A percentile compares a stretch with the other conserved stretches of the same genome.
These are phyloP conservation scores for Senna siamea DNA, from an alignment of 306 rosid species.

Conservation along the genomic window DNA sequence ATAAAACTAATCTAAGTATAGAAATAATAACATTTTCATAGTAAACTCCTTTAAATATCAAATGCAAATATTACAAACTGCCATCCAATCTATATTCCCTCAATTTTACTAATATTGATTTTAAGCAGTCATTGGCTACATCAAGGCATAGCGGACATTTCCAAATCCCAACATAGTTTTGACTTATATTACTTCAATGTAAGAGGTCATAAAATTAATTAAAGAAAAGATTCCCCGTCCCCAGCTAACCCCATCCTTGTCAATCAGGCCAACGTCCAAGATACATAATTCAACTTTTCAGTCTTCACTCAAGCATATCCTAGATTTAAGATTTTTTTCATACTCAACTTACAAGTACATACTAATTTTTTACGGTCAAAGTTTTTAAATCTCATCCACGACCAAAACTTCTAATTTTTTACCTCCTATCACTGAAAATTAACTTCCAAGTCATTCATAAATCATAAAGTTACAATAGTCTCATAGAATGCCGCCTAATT, in stretches of 20 bases:
- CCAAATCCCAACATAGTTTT: too few species aligned
- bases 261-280: neutral
- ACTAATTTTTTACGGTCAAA: neutral
- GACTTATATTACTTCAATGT: too few species aligned
- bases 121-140: neutral
- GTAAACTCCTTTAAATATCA: neutral
- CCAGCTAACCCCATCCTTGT: neutral
- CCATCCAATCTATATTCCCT: neutral
- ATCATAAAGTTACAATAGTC: conserved; percentile 2
- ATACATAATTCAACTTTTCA: conserved; percentile 25
- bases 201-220: neutral
- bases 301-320: conserved; percentile 18
- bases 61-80: neutral
- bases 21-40: neutral
- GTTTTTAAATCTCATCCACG: neutral
- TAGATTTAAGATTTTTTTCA: neutral
- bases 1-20: conserved; percentile 20
- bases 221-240: neutral
- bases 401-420: conserved; percentile 10
- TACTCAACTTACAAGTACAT: conserved; percentile 1
- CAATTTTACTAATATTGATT: neutral
- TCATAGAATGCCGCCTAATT: conserved; percentile 14
- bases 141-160: neutral
- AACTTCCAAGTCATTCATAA: neutral
- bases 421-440: conserved; percentile 13